Conservation (phyloP, 257 asterid genomes). For the Capsicum baccatum region DNA sequence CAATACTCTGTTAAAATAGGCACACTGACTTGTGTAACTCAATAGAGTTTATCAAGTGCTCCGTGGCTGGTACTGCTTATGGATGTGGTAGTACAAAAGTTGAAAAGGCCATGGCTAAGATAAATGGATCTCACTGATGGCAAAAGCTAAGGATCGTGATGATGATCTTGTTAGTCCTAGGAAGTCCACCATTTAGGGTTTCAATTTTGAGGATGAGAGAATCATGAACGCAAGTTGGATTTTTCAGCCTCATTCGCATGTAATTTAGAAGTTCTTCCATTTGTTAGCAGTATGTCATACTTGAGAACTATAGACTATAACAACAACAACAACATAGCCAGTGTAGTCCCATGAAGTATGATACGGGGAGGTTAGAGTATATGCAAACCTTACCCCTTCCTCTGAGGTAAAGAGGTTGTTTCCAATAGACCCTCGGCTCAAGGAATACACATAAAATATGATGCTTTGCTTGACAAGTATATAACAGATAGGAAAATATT, state of each 20-base stretch:
- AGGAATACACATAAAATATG: constrained; percentile 52
- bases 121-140: constrained; percentile 64
- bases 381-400: no score
- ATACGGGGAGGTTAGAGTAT: no score
- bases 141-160: constrained; percentile 46
- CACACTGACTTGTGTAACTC: constrained; percentile 81
- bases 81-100: constrained; percentile 87
- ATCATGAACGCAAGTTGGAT: constrained; percentile 73
- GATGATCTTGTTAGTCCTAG: constrained; percentile 36
- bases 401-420: no score
- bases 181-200: constrained; percentile 69
- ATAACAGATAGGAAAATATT: constrained; percentile 47
- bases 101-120: constrained; percentile 80
- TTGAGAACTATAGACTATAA: no score
- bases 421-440: no score
- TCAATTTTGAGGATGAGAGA: constrained; percentile 78
- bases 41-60: constrained; percentile 95
- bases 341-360: no score
- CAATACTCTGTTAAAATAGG: constrained; percentile 95
- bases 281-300: constrained; percentile 92
- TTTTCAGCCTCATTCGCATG: constrained; percentile 54
- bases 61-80: constrained; percentile 84
- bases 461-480: constrained; percentile 61
- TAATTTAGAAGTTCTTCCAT: constrained; percentile 74
- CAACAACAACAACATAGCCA: no score